These are phyloP conservation scores for Symbiodinium natans DNA, from an alignment of 73 alveolate species.

Conservation along the genomic window DNA sequence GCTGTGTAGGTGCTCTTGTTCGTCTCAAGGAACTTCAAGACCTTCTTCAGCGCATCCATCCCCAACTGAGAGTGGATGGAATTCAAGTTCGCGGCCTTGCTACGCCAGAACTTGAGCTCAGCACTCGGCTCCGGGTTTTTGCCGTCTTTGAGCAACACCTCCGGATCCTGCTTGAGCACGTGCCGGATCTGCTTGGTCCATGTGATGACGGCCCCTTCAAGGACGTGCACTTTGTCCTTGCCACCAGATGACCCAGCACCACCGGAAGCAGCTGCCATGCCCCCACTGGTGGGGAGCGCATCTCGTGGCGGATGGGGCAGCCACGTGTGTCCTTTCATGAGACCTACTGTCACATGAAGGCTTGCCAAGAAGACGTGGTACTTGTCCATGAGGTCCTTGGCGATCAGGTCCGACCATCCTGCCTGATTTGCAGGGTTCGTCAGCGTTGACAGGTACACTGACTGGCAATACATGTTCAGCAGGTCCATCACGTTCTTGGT, in stretches of 20 bases:
- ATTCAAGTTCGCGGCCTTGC: conserved; percentile 98
- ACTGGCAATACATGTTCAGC: conserved; percentile 92
- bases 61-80: conserved; percentile 98
- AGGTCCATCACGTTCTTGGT: conserved; percentile 93
- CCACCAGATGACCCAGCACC: conserved; percentile 80
- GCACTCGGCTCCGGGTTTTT: conserved; percentile 99
- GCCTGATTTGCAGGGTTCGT: conserved; percentile 98
- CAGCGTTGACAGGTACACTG: conserved; percentile 97
- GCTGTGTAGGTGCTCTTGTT: conserved; percentile 99
- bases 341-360: conserved; percentile 99
- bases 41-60: conserved; percentile 97
- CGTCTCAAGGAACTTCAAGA: conserved; percentile 99
- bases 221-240: conserved; percentile 99
- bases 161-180: conserved; percentile 98
- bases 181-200: conserved; percentile 99
- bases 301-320: conserved; percentile 95
- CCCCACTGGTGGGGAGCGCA: conserved; percentile 74
- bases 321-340: conserved; percentile 99
- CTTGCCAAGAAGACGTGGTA: conserved; percentile 99
- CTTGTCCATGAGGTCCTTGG: conserved; percentile 99
- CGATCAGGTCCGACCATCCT: conserved; percentile 99
- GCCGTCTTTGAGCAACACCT: conserved; percentile 97
- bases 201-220: conserved; percentile 99
- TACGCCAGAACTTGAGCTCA: conserved; percentile 99
- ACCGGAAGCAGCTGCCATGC: conserved; percentile 56